A percentile compares a stretch with the other conserved stretches of the same genome.
Conservation (phyloP, 2,329 filamentous ascomycete genomes). For the Xylariaceae sp. region DNA sequence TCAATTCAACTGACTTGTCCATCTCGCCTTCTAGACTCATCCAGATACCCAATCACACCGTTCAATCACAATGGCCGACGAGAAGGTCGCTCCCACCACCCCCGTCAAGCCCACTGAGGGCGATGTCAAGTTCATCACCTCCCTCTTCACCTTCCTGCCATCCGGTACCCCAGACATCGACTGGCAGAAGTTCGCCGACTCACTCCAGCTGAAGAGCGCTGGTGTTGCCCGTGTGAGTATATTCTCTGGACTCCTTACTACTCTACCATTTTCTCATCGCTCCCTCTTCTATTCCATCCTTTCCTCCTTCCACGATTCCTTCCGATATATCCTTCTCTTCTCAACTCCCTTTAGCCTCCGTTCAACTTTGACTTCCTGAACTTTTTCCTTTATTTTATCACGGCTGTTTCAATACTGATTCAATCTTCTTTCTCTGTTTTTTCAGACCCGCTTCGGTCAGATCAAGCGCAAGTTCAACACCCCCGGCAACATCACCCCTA, state of each 20-base stretch:
- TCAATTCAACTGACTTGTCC: background rate
- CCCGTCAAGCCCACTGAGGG: background rate
- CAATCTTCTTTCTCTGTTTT: background rate
- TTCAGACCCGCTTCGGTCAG: background rate
- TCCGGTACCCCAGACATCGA: conserved; percentile 10
- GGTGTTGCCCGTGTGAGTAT: conserved; percentile 19
- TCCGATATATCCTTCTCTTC: background rate
- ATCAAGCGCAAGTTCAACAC: background rate
- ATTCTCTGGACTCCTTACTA: background rate
- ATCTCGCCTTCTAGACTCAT: background rate
- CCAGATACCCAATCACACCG: background rate
- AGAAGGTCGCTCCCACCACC: background rate
- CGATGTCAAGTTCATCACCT: conserved; percentile 15
- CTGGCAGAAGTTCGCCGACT: conserved; percentile 18
- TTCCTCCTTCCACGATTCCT: background rate
- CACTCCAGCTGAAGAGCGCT: conserved; percentile 17
- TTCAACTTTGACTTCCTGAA: background rate
- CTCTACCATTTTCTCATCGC: background rate
- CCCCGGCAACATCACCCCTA: background rate
- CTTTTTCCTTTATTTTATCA: too few relatives aligned
- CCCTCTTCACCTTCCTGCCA: conserved; percentile 21
- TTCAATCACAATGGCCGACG: conserved; percentile 7
- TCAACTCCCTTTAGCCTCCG: background rate
- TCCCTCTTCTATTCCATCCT: too few relatives aligned
- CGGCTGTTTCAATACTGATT: background rate